phyloP scores from a whole-genome alignment of 2,329 filamentous ascomycete species.

The Sporothrix inflata region DNA sequence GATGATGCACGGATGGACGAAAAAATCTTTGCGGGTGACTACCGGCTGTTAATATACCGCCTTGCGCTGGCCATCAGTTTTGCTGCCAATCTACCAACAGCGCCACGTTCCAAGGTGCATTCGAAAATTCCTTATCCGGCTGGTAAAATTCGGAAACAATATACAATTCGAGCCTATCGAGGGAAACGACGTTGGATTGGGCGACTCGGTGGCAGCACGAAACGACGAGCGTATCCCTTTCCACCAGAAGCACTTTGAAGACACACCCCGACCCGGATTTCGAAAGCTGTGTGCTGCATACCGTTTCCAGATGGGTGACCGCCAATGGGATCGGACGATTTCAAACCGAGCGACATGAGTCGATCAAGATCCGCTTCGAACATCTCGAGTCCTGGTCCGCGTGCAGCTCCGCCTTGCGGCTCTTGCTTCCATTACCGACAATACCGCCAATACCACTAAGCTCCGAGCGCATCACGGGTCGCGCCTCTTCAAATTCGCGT shows the following conservation, averaged over 20 bases:
- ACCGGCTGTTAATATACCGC: background rate
- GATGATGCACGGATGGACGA: background rate
- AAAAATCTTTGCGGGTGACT: background rate
- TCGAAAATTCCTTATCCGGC: background rate
- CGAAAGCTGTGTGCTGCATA: background rate
- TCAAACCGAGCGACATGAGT: background rate
- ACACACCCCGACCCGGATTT: background rate
- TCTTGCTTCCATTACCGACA: background rate
- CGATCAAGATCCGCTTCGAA: background rate
- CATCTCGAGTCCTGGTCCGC: background rate
- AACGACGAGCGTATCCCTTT: background rate
- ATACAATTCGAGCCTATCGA: background rate
- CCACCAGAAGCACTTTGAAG: background rate
- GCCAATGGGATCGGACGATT: background rate
- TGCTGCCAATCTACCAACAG: background rate
- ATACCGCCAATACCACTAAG: background rate
- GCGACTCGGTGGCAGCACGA: background rate
- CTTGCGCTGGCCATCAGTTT: background rate
- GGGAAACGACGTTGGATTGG: background rate
- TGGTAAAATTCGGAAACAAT: background rate
- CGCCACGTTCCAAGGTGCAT: background rate
- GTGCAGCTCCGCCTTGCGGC: background rate
- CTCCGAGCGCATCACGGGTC: background rate
- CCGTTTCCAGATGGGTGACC: background rate
- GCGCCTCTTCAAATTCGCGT: too few relatives aligned